Conservation (phyloP, 352 stramenopile species). For the Pythium phragmitis region DNA sequence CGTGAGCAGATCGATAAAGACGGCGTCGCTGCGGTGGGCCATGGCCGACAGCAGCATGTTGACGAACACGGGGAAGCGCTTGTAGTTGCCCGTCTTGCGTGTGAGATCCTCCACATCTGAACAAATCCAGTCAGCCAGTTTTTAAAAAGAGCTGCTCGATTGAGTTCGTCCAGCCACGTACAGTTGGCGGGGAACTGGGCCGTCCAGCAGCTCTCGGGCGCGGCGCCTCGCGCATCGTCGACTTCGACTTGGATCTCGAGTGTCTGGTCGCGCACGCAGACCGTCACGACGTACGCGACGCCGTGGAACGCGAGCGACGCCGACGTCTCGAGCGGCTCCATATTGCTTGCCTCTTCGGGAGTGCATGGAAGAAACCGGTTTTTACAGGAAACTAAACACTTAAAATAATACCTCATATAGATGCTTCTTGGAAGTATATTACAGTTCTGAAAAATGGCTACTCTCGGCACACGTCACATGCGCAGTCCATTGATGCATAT, state of each 20-base stretch:
- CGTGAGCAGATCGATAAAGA: slow-evolving; percentile 92
- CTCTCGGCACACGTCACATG: too few relatives aligned
- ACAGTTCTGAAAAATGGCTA: too few relatives aligned
- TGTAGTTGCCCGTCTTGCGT: slow-evolving; percentile 93
- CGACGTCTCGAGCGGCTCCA: slow-evolving; percentile 66
- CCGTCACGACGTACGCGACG: slow-evolving; percentile 69
- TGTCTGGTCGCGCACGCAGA: slow-evolving; percentile 54
- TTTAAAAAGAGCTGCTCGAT: not conserved
- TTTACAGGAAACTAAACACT: not conserved
- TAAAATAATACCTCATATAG: too few relatives aligned
- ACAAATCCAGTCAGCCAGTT: not conserved
- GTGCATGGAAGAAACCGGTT: slow-evolving; percentile 10
- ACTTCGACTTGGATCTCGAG: slow-evolving; percentile 72
- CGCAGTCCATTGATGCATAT: too few relatives aligned
- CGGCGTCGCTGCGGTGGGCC: slow-evolving; percentile 61
- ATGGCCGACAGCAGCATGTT: slow-evolving; percentile 91
- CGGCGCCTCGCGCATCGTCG: slow-evolving; percentile 33
- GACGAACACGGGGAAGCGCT: slow-evolving; percentile 90
- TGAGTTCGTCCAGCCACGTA: slow-evolving; percentile 6
- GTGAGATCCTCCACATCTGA: slow-evolving; percentile 91
- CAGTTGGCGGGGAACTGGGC: slow-evolving; percentile 55
- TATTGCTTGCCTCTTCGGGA: slow-evolving; percentile 8
- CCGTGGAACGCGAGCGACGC: slow-evolving; percentile 68
- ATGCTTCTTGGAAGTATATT: too few relatives aligned
- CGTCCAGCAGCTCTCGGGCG: slow-evolving; percentile 43